Evolutionary conservation across 225 moss, liverwort and hornwort species (phyloP).

Genomic region (Sphagnum tenellum): DNA sequence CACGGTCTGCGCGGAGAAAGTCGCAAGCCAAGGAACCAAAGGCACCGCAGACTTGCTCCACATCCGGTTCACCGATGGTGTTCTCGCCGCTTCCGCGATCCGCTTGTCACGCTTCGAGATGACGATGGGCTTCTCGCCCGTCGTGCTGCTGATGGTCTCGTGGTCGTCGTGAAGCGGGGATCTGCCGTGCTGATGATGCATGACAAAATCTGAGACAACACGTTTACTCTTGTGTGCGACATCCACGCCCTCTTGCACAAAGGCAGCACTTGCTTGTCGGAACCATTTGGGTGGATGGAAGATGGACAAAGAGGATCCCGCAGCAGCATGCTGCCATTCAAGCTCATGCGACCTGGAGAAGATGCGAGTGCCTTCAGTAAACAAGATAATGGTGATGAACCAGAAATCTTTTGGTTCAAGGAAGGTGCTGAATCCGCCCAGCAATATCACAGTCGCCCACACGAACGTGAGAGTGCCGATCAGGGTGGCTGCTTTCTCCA

Average conservation of each 20-base stretch:
- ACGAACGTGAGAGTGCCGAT: constrained; percentile 50
- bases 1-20: constrained; percentile 23
- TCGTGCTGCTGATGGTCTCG: too few relatives aligned
- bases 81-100: too few relatives aligned
- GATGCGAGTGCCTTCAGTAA: constrained; percentile 57
- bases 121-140: too few relatives aligned
- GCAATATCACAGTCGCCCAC: constrained; percentile 76
- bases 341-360: constrained; percentile 56
- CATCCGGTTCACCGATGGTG: constrained; percentile 9
- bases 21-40: constrained; percentile 8
- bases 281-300: too few relatives aligned
- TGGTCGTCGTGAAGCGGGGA: too few relatives aligned
- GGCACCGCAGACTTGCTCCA: constrained; percentile 26
- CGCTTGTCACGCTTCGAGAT: too few relatives aligned
- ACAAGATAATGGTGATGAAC: constrained; percentile 50
- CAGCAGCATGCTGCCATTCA: constrained; percentile 44
- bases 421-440: constrained; percentile 54
- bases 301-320: background rate
- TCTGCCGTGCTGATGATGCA: too few relatives aligned
- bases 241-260: too few relatives aligned
- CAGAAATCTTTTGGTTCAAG: constrained; percentile 39
- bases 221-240: too few relatives aligned
- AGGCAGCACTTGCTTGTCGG: background rate
- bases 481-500: constrained; percentile 54
- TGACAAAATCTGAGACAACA: too few relatives aligned